Evolutionary conservation across 495 filamentous ascomycete species (phyloP).

Genomic region (Podospora anserina): DNA sequence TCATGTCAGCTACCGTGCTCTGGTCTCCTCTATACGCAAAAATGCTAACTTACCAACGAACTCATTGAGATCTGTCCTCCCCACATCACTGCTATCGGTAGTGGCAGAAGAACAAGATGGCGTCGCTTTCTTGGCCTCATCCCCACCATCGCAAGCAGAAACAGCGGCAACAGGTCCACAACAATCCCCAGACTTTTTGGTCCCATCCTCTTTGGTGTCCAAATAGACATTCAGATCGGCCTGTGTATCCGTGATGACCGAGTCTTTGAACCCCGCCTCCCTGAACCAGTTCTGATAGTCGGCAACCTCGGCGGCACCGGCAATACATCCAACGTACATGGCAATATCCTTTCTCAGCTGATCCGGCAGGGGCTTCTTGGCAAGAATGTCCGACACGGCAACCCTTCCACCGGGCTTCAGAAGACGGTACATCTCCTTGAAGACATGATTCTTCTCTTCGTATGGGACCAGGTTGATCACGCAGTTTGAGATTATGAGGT

Average conservation of each 20-base stretch:
- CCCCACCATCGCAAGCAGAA: constrained; percentile 1
- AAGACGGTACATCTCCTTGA: constrained; percentile 60
- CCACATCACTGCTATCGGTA: not conserved
- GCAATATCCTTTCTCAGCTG: constrained; percentile 47
- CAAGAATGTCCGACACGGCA: constrained; percentile 64
- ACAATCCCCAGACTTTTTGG: constrained; percentile 11
- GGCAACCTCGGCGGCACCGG: constrained; percentile 52
- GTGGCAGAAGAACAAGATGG: constrained; percentile 6
- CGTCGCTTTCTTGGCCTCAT: not conserved
- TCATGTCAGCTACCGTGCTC: not conserved
- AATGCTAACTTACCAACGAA: constrained; percentile 47
- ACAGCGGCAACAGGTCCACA: constrained; percentile 1
- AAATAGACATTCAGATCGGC: constrained; percentile 60
- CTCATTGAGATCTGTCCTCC: constrained; percentile 45
- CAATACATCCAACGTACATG: constrained; percentile 60
- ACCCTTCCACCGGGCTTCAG: constrained; percentile 60
- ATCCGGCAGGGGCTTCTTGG: constrained; percentile 50
- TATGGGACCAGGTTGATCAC: constrained; percentile 64
- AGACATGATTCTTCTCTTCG: constrained; percentile 54
- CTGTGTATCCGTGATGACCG: constrained; percentile 52
- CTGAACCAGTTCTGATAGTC: constrained; percentile 57
- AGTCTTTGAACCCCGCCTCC: constrained; percentile 55
- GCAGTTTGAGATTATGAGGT: constrained; percentile 59
- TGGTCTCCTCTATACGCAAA: no score
- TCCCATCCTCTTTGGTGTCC: constrained; percentile 28